Base-by-base conservation (phyloP, 768 basidiomycete species). In the Daedalea quercina region DNA sequence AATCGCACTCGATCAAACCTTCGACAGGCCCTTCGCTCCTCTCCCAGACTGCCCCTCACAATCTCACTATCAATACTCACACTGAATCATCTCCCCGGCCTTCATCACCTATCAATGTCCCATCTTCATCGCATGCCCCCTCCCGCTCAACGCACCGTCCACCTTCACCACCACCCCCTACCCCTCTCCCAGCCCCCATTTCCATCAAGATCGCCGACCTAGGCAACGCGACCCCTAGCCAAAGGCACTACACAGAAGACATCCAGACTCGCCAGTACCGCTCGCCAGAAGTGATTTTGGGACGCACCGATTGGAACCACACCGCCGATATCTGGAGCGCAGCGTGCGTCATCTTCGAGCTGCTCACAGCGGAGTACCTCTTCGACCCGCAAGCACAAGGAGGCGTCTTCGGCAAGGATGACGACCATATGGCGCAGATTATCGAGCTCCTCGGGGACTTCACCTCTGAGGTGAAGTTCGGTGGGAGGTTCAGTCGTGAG, bases 231-330 rank as follows among this genome's bases (percentile, higher is more conserved):
- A 94, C 93, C 33, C 93, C 91, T 15, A 85, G 89, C n/a, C 85
- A 73, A 59, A 83, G 84, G 61, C 92, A 95, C 66, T 96, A 82
- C 66, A 95, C 93, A 9, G 93, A 94, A 63, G 93, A 94, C 65
- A 95, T 94, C 58, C 94, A 95, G 71, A 96, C 93, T n/a, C 81
- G 93, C 41, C 93, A 95, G 65, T 96, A 96, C 67, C 86, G 93
- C 56, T 81, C 89, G 24, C 93, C 93, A n/a, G 93, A 96, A 68
- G 93, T 91, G 50, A 93, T 96, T 60, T 72, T 94, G 17, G 93
- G 94, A 17, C 81, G 84, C 51, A 80, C 79, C 33, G 88, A 90
- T 59, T 96, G 93, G 93, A 90, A 85, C 58, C 74, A 81, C 34
- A 81, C 85, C 51, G 91, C 81, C 42, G 93, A 96, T 69, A 80